Evolutionary conservation across 208 protist species (phyloP).

Genomic region (Trypanosoma cruzi): DNA sequence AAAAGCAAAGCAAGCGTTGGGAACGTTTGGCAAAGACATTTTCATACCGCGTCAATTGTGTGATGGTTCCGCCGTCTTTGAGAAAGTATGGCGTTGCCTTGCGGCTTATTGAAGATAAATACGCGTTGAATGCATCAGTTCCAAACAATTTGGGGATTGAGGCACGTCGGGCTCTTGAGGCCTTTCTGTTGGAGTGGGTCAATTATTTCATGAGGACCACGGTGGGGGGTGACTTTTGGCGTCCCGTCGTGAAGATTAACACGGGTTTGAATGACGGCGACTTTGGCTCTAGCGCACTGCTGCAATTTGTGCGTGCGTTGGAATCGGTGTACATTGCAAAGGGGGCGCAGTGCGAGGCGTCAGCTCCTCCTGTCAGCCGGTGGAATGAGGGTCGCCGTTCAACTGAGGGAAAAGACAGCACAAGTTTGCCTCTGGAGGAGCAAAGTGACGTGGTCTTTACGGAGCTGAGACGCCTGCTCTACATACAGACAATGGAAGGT

Average conservation of each 20-base stretch:
- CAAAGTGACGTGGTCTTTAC: constrained; percentile 27
- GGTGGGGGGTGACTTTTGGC: constrained; percentile 14
- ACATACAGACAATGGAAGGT: constrained; percentile 54
- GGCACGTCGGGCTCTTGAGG: constrained; percentile 37
- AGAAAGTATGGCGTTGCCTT: constrained; percentile 34
- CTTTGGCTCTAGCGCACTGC: constrained; percentile 43
- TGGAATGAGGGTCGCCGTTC: background rate
- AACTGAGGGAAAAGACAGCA: background rate
- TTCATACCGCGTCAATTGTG: constrained; percentile 39
- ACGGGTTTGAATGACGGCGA: constrained; percentile 23
- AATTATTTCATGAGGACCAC: constrained; percentile 59
- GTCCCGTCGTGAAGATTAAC: constrained; percentile 31
- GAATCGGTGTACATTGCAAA: constrained; percentile 34
- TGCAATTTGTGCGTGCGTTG: constrained; percentile 64
- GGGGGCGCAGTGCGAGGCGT: constrained; percentile 13
- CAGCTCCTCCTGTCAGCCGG: background rate
- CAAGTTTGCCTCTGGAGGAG: background rate
- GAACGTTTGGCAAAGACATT: constrained; percentile 83
- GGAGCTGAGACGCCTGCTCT: constrained; percentile 53
- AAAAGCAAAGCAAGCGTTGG: constrained; percentile 57
- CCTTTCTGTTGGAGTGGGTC: constrained; percentile 72
- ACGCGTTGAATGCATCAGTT: constrained; percentile 1
- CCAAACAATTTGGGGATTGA: constrained; percentile 3
- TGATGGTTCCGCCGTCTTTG: constrained; percentile 35
- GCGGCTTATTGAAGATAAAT: constrained; percentile 47